These are phyloP conservation scores for Fusarium torreyae DNA, from an alignment of 2,329 filamentous ascomycete genomes.

Conservation along the genomic window DNA sequence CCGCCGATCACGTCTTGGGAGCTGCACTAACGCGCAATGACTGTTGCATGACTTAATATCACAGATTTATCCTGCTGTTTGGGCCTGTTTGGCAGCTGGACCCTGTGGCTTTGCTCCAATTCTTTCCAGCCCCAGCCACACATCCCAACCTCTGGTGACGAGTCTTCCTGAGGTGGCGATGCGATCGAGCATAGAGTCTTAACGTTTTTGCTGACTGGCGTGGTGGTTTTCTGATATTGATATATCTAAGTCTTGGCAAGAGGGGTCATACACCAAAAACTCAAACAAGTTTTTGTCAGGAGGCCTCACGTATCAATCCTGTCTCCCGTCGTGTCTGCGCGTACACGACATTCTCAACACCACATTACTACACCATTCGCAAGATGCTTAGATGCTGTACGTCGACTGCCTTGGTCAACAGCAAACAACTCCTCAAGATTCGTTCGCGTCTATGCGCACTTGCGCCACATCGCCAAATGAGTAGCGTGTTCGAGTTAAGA, in stretches of 20 bases:
- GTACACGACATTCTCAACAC: too few species aligned
- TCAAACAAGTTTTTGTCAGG: background rate
- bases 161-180: background rate
- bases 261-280: background rate
- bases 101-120: conserved; percentile 22
- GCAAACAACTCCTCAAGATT: too few species aligned
- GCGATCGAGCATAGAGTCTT: background rate
- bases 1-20: conserved; percentile 28
- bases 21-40: conserved; percentile 41
- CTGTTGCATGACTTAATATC: conserved; percentile 32
- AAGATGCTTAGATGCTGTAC: too few species aligned
- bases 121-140: conserved; percentile 12
- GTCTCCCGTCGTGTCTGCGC: too few species aligned
- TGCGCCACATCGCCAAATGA: too few species aligned
- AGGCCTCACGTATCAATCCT: background rate
- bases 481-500: too few species aligned
- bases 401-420: too few species aligned
- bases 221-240: background rate
- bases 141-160: conserved; percentile 3
- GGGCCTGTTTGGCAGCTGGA: background rate
- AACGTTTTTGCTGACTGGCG: accelerated
- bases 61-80: background rate
- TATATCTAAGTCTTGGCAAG: background rate
- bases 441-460: too few species aligned
- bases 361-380: too few species aligned